Conservation (phyloP, 2,329 filamentous ascomycete genomes). For the Dothiorella sarmentorum region DNA sequence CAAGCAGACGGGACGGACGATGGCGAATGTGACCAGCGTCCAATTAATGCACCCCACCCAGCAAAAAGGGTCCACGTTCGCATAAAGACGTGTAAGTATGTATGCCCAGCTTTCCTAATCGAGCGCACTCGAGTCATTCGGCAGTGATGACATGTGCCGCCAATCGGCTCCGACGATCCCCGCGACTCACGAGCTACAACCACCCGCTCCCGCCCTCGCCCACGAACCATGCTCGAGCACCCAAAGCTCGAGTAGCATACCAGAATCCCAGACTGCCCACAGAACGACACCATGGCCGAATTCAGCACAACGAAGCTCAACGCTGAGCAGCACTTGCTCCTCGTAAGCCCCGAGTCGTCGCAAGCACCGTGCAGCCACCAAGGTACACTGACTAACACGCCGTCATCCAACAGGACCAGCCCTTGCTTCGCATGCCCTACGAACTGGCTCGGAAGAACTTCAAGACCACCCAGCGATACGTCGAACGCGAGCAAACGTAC, state of each 20-base stretch:
- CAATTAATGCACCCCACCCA: too few species aligned
- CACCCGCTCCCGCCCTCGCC: not conserved
- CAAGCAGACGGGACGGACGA: too few species aligned
- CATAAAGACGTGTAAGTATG: too few species aligned
- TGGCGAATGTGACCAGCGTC: too few species aligned
- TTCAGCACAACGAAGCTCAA: constrained; percentile 63
- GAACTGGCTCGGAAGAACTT: constrained; percentile 94
- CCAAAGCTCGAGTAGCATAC: not conserved
- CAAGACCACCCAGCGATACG: constrained; percentile 73
- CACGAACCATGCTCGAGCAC: not conserved
- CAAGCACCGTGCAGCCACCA: not conserved
- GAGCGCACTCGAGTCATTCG: not conserved
- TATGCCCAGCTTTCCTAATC: not conserved
- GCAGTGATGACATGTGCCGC: constrained; percentile 11
- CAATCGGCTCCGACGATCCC: constrained; percentile 12
- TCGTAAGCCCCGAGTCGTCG: constrained; percentile 59
- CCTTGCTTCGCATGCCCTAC: constrained; percentile 85
- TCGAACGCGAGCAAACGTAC: constrained; percentile 67
- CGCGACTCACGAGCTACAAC: not conserved
- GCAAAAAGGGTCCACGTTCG: too few species aligned
- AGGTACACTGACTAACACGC: constrained; percentile 18
- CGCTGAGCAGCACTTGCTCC: constrained; percentile 70
- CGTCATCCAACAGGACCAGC: constrained; percentile 69
- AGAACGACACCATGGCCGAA: constrained; percentile 40
- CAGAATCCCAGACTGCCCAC: not conserved